Conservation (phyloP, 371 early-diverging fungal species). For the Mortierella sp. region DNA sequence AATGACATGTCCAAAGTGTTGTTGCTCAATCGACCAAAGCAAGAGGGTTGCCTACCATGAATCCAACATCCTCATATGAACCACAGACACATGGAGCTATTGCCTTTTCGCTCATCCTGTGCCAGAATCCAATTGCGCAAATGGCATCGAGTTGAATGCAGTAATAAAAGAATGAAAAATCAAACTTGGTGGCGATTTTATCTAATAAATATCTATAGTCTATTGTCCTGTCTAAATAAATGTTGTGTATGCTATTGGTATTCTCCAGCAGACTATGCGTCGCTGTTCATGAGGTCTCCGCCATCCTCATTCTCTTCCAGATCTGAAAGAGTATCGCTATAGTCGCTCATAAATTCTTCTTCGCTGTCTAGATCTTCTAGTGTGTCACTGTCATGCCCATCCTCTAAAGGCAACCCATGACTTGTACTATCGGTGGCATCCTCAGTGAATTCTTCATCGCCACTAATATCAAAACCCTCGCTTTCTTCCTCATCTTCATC, state of each 20-base stretch:
- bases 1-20: no score
- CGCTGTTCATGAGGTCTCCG: not conserved
- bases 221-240: not conserved
- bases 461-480: not conserved
- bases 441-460: not conserved
- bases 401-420: not conserved
- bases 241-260: not conserved
- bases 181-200: not conserved
- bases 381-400: not conserved
- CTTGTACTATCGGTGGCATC: not conserved
- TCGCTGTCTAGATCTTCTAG: not conserved
- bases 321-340: slow-evolving; percentile 2
- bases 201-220: not conserved
- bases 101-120: slow-evolving; percentile 20
- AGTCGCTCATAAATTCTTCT: not conserved
- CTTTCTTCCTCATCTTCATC: not conserved
- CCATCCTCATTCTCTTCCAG: not conserved
- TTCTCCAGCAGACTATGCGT: not conserved
- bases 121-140: not conserved
- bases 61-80: slow-evolving; percentile 28
- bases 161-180: not conserved
- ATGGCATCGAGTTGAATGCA: not conserved
- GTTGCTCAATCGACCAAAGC: not conserved
- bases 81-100: slow-evolving; percentile 37
- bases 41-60: slow-evolving; percentile 24